Conservation (phyloP, 2,329 filamentous ascomycete genomes). For the Exophiala alcalophila region DNA sequence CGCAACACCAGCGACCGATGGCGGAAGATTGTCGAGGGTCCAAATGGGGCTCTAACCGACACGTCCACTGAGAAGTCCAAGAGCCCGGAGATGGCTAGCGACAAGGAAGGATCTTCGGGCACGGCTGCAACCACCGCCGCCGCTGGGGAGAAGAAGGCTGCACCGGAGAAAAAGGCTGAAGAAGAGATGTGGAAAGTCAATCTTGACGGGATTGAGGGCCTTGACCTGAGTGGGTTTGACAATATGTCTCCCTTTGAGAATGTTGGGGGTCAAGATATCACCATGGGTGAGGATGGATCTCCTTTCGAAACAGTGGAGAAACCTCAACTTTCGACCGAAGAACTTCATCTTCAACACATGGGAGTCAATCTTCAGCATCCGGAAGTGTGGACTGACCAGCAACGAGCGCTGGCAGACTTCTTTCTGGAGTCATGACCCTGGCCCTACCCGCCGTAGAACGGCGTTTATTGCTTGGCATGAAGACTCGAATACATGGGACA, state of each 20-base stretch:
- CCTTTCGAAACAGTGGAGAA: conserved; percentile 23
- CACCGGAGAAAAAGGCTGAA: conserved; percentile 13
- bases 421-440: too few relatives aligned
- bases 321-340: conserved; percentile 10
- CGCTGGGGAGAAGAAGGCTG: conserved; percentile 12
- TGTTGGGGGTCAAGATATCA: conserved; percentile 17
- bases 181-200: conserved; percentile 25
- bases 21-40: conserved; percentile 24
- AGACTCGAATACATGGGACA: too few relatives aligned
- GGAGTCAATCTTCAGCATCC: conserved; percentile 21
- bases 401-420: conserved; percentile 17
- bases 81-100: conserved; percentile 20
- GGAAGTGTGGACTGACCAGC: conserved; percentile 16
- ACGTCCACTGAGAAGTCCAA: conserved; percentile 26
- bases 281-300: conserved; percentile 20
- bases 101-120: conserved; percentile 21
- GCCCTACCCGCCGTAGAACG: too few relatives aligned
- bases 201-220: conserved; percentile 22
- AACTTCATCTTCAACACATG: conserved; percentile 13
- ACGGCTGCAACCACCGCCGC: conserved; percentile 1
- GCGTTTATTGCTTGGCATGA: too few relatives aligned
- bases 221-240: conserved; percentile 24
- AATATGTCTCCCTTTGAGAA: conserved; percentile 23
- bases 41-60: conserved; percentile 24
- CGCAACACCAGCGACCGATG: conserved; percentile 23